phyloP scores from a whole-genome alignment of 176 grass and related monocot genomes.

The Phyllostachys edulis region DNA sequence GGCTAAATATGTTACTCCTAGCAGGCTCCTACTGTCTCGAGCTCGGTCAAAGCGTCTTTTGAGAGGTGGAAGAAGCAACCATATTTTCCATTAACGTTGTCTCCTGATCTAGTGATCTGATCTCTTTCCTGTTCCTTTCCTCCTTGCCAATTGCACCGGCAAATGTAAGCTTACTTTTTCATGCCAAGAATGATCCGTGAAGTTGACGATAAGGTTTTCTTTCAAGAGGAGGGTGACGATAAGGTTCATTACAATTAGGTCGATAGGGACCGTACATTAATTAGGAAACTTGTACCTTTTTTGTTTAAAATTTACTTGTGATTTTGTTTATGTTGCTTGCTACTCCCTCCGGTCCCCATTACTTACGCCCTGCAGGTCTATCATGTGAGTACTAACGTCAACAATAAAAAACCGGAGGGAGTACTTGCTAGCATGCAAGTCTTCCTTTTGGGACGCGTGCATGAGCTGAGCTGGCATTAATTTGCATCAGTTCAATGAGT shows the following conservation, averaged over 20 bases:
- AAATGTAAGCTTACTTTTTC: background rate
- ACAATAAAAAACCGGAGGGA: no score
- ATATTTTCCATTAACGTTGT: slow-evolving; percentile 16
- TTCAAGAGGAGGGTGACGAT: background rate
- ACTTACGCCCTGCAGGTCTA: no score
- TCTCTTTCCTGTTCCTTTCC: background rate
- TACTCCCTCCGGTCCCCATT: no score
- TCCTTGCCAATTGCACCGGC: background rate
- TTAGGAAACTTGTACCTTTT: background rate
- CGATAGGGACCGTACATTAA: background rate
- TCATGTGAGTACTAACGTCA: no score
- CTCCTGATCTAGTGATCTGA: background rate
- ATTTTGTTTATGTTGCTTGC: background rate
- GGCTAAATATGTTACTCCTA: background rate
- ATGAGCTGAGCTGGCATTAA: background rate
- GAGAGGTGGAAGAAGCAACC: slow-evolving; percentile 30
- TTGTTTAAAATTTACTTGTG: background rate
- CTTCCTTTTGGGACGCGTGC: background rate
- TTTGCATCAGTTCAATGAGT: background rate
- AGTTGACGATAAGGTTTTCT: background rate
- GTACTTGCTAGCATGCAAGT: background rate
- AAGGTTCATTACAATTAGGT: slow-evolving; percentile 1
- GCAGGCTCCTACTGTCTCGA: background rate
- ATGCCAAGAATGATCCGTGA: slow-evolving; percentile 12
- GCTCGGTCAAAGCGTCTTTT: background rate